These are phyloP conservation scores for Ceratobasidium sp. DNA, from an alignment of 1,284 basidiomycete species.

Conservation along the genomic window DNA sequence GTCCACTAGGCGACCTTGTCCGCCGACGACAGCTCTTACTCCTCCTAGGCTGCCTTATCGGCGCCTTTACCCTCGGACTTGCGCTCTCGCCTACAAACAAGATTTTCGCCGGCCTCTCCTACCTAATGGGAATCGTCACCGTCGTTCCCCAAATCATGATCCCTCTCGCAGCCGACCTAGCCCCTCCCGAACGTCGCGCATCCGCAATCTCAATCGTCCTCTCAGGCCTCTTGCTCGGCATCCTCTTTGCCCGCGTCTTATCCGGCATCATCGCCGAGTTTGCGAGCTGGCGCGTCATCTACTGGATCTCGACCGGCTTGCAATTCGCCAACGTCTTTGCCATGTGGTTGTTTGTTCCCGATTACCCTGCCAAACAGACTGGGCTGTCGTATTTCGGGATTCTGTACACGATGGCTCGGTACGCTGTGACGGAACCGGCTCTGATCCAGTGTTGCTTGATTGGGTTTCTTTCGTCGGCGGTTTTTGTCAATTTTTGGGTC, in stretches of 20 bases:
- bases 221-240: slow-evolving; percentile 76
- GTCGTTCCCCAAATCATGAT: slow-evolving; percentile 66
- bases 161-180: slow-evolving; percentile 75
- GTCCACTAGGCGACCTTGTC: slow-evolving; percentile 75
- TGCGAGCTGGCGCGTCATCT: slow-evolving; percentile 71
- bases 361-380: slow-evolving; percentile 72
- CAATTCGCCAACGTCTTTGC: slow-evolving; percentile 66
- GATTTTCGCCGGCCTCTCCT: slow-evolving; percentile 69
- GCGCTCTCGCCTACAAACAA: slow-evolving; percentile 64
- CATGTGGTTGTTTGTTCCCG: slow-evolving; percentile 71
- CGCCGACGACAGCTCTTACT: slow-evolving; percentile 68
- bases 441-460: slow-evolving; percentile 73
- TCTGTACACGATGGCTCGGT: slow-evolving; percentile 74
- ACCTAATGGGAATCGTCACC: slow-evolving; percentile 67
- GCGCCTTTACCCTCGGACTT: slow-evolving; percentile 68
- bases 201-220: slow-evolving; percentile 75
- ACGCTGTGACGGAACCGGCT: slow-evolving; percentile 74
- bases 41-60: slow-evolving; percentile 63
- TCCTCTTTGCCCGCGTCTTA: slow-evolving; percentile 74
- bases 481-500: slow-evolving; percentile 76
- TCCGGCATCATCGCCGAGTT: slow-evolving; percentile 75
- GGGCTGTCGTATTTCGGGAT: slow-evolving; percentile 71
- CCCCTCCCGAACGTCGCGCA: slow-evolving; percentile 71
- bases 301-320: slow-evolving; percentile 72
- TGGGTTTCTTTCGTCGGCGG: slow-evolving; percentile 68